phyloP scores from a whole-genome alignment of 352 stramenopile genomes.

The Elongisporangium undulatum region DNA sequence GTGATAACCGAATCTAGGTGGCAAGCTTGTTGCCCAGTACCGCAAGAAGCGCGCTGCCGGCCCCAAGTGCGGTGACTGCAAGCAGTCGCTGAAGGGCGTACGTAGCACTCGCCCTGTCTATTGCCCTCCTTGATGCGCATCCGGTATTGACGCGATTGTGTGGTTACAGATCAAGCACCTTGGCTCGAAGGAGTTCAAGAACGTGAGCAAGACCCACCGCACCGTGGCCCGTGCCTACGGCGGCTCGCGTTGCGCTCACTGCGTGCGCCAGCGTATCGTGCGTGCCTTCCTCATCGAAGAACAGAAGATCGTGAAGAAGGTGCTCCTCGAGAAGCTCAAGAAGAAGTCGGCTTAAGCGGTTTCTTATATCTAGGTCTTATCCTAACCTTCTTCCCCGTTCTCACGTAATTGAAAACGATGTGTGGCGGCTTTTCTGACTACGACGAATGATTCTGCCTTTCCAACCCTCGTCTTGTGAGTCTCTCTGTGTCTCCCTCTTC shows the following conservation, averaged over 20 bases:
- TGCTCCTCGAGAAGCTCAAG: conserved; percentile 94
- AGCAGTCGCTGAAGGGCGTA: conserved; percentile 82
- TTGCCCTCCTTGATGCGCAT: neutral
- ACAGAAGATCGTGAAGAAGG: conserved; percentile 99
- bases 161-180: conserved; percentile 79
- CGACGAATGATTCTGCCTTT: neutral
- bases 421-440: neutral
- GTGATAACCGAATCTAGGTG: conserved; percentile 40
- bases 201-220: conserved; percentile 86
- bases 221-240: conserved; percentile 97
- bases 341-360: conserved; percentile 72
- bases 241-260: conserved; percentile 90
- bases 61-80: conserved; percentile 97
- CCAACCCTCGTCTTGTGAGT: neutral
- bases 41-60: conserved; percentile 93
- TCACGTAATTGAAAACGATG: neutral
- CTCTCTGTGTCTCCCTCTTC: neutral
- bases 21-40: conserved; percentile 92
- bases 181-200: conserved; percentile 71
- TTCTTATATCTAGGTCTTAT: neutral
- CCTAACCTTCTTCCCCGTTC: neutral
- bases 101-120: conserved; percentile 2
- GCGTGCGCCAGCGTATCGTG: conserved; percentile 95
- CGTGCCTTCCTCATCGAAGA: conserved; percentile 99
- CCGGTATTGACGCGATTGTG: conserved; percentile 1